Percentiles rank a stretch among this genome's conserved stretches.
Evolutionary conservation across 106 monocot genomes (phyloP).

Genomic region (Dioscorea zingiberensis): DNA sequence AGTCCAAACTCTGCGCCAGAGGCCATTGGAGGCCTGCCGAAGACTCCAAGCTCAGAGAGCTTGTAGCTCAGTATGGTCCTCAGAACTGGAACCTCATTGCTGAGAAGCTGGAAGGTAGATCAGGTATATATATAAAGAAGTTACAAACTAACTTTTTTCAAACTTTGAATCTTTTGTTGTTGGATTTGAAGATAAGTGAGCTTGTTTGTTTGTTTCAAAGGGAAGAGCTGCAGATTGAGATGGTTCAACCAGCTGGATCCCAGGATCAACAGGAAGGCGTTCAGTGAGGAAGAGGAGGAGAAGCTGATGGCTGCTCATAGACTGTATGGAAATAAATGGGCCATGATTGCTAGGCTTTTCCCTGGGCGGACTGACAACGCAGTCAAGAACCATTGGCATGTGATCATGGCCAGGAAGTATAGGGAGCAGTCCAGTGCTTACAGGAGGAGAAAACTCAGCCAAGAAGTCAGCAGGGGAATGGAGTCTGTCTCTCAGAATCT

Average conservation of each 20-base stretch:
- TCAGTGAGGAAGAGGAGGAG: conserved; percentile 86
- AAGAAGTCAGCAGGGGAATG: conserved; percentile 14
- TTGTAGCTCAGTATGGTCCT: conserved; percentile 79
- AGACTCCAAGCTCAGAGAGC: conserved; percentile 80
- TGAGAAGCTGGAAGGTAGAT: conserved; percentile 80
- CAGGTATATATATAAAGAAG: conserved; percentile 51
- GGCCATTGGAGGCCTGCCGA: conserved; percentile 95
- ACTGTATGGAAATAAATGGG: conserved; percentile 88
- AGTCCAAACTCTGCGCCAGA: conserved; percentile 62
- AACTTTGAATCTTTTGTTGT: no score
- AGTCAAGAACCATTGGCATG: conserved; percentile 96
- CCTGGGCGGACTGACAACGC: conserved; percentile 88
- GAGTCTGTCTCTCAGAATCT: neutral
- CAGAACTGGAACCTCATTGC: conserved; percentile 99
- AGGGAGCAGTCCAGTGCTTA: conserved; percentile 69
- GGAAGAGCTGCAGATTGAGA: conserved; percentile 85
- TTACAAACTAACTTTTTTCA: no score
- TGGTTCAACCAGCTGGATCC: conserved; percentile 99
- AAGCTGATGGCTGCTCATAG: conserved; percentile 86
- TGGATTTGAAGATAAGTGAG: no score
- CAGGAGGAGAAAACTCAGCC: conserved; percentile 48
- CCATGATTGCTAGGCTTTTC: conserved; percentile 82
- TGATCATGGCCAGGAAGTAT: conserved; percentile 90
- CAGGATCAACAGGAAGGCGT: conserved; percentile 73
- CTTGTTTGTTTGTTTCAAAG: conserved; percentile 13